Base-by-base conservation (phyloP, 768 basidiomycete species). In the Collybiopsis confluens region DNA sequence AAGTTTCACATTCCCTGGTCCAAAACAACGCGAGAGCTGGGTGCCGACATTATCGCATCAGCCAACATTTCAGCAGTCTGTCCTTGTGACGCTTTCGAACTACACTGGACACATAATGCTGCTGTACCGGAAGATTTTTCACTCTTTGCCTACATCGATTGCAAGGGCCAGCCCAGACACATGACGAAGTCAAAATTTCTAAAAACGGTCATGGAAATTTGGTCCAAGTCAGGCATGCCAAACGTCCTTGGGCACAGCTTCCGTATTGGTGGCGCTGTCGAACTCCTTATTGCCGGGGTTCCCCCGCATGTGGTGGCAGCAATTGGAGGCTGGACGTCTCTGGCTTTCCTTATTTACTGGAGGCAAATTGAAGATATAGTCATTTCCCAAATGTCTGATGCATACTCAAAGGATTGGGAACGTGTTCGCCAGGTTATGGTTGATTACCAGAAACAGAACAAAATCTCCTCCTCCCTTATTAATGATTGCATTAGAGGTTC, bases 1-100 rank as follows among this genome's bases (percentile, higher is more conserved):
- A 55, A 58, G 4, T 63, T 59, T 24, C 67, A 65, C 35, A 69
- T 75, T 8, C 72, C 73, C 0, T 71, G 68, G 65, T n/a, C n/a
- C n/a, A n/a, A n/a, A n/a, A n/a, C n/a, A n/a, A n/a, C n/a, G n/a
- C n/a, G n/a, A n/a, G n/a, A n/a, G n/a, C n/a, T n/a, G n/a, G n/a
- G n/a, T n/a, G n/a, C n/a, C n/a, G n/a, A n/a, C n/a, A n/a, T n/a
- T n/a, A n/a, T n/a, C n/a, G n/a, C n/a, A n/a, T n/a, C n/a, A n/a
- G n/a, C n/a, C n/a, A n/a, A n/a, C n/a, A n/a, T n/a, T n/a, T n/a
- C n/a, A n/a, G n/a, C n/a, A n/a, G n/a, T n/a, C n/a, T n/a, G n/a
- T n/a, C n/a, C n/a, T n/a, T n/a, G n/a, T n/a, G n/a, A n/a, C n/a
- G n/a, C n/a, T n/a, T n/a, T n/a, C n/a, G n/a, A n/a, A n/a, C n/a